phyloP scores from a whole-genome alignment of 352 stramenopile species.

The Pythium myriotylum region DNA sequence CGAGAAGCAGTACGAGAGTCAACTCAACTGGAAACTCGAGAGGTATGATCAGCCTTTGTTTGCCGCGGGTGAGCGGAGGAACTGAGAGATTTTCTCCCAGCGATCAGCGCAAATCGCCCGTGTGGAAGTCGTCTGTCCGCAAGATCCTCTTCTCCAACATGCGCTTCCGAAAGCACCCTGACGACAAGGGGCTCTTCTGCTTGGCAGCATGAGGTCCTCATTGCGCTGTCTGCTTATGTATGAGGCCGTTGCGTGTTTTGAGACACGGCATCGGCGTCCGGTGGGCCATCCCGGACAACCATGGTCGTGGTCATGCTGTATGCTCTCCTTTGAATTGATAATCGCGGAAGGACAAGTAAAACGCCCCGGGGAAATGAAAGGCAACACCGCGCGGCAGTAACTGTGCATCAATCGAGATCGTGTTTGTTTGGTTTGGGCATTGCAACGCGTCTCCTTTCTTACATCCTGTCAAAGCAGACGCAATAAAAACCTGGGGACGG shows the following conservation, averaged over 20 bases:
- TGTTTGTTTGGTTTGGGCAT: not conserved
- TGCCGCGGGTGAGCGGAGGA: not conserved
- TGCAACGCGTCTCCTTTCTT: not conserved
- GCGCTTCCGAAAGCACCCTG: slow-evolving; percentile 78
- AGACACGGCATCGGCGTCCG: not conserved
- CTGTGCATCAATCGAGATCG: not conserved
- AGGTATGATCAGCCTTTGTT: slow-evolving; percentile 37
- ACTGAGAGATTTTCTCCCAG: slow-evolving; percentile 13
- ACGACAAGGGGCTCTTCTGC: slow-evolving; percentile 75
- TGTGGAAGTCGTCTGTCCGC: slow-evolving; percentile 90
- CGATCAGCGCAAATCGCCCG: slow-evolving; percentile 84
- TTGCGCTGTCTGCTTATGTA: not conserved
- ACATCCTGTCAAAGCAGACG: not conserved
- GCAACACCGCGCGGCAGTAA: not conserved
- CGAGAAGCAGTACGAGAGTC: slow-evolving; percentile 81
- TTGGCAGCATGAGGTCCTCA: slow-evolving; percentile 47
- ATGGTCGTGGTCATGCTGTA: too few species aligned
- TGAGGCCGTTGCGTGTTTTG: not conserved
- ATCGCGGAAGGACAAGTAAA: not conserved
- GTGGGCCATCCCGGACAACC: too few species aligned
- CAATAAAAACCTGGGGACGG: not conserved
- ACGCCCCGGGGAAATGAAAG: not conserved
- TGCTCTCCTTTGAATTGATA: not conserved
- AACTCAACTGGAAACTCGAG: slow-evolving; percentile 92
- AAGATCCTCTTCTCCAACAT: slow-evolving; percentile 91